Evolutionary conservation across 495 filamentous ascomycete genomes (phyloP), one percentile per base, ranked within the genome.

Genomic region (Penicillium pancosmium): DNA sequence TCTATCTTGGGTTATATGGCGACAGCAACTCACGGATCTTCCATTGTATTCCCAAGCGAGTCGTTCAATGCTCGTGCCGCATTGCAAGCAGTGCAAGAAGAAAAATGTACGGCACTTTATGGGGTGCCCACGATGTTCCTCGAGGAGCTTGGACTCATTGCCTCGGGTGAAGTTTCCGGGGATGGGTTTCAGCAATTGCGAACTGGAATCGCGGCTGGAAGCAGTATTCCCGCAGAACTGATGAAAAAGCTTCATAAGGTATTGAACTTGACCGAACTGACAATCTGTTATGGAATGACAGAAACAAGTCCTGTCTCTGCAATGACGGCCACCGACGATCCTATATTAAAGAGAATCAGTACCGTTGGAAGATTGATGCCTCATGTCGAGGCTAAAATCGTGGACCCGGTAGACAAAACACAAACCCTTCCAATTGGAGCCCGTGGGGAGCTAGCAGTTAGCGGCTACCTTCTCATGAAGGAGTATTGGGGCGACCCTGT

Each of bases 281-380:
- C 93, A 1, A 97, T 97, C 64, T 97, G 94, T 78, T 98, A 98
- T 72, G 94, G 92, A 38, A 98, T 98, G 94, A 98, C 94, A 13
- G 94, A 98, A 73, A 98, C 94, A 0, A 88, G 84, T 49, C 94
- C 94, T n/a, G 92, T 96, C 1, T 89, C 85, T 41, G 85, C 84
- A 47, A 97, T 97, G 93, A 98, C 93, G 1, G 83, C 88, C 0
- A 93, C 89, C 0, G 74, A 86, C 40, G 94, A 97, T 67, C 88
- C 92, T 1, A 76, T 93, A 5, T 82, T 82, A n/a, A 91, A 91
- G 67, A 78, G 94, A 9, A 86, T 93, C 34, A 79, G 85, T 41
- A 89, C 82, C 13, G 91, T 97, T 0, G 94, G 94, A 1, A 73
- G 81, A 33, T 78, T 88, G 0, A 84, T 97, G 73, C 92, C 93